Conservation (phyloP, 768 basidiomycete species). For the Boletus rex-veris region DNA sequence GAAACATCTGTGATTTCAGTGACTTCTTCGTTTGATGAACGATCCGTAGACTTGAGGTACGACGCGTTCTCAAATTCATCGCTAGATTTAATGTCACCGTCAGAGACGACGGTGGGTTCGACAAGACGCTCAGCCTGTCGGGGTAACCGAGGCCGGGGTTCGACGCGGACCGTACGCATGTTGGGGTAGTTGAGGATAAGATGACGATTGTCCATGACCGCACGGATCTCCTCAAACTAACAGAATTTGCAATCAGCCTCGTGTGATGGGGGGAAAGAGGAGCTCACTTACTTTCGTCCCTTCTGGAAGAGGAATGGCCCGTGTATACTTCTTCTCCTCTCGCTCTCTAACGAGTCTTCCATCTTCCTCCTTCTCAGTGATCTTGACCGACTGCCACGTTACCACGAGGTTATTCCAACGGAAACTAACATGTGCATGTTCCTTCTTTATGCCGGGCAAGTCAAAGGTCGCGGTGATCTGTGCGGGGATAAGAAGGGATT, state of each 20-base stretch:
- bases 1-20: conserved; percentile 29
- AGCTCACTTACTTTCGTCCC: conserved; percentile 56
- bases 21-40: conserved; percentile 20
- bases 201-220: conserved; percentile 58
- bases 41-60: conserved; percentile 25
- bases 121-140: conserved; percentile 29
- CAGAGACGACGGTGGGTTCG: conserved; percentile 33
- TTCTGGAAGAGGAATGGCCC: conserved; percentile 69
- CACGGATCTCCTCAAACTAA: conserved; percentile 73
- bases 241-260: neutral
- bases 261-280: neutral
- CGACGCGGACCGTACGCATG: conserved; percentile 35
- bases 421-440: conserved; percentile 74
- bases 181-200: conserved; percentile 64
- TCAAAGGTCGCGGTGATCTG: conserved; percentile 69
- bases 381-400: conserved; percentile 60
- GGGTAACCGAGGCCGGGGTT: conserved; percentile 24
- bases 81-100: conserved; percentile 27
- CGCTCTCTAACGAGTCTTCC: conserved; percentile 60
- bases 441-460: conserved; percentile 63
- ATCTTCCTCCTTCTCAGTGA: conserved; percentile 59
- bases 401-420: conserved; percentile 59
- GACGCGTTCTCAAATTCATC: conserved; percentile 26
- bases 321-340: conserved; percentile 58
- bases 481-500: conserved; percentile 22